Evolutionary conservation across 106 monocot genomes (phyloP).

Genomic region (Agapanthus africanus): DNA sequence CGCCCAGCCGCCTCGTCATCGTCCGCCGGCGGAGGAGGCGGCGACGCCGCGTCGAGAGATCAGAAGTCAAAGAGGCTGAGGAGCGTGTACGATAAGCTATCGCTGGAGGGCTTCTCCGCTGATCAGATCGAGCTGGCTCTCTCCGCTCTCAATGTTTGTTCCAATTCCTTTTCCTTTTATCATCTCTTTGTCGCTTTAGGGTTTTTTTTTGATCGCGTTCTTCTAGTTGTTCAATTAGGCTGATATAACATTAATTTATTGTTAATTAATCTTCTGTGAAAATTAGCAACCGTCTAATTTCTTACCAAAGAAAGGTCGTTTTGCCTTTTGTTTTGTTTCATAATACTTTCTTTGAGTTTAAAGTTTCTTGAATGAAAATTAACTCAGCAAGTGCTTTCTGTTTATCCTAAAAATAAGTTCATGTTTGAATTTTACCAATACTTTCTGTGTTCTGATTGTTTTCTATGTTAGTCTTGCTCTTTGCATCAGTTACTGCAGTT

Average conservation of each 20-base stretch:
- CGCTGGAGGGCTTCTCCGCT: constrained; percentile 73
- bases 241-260: too few species aligned
- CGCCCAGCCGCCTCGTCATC: constrained; percentile 18
- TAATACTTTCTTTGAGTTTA: not conserved
- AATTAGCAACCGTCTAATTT: too few species aligned
- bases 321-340: not conserved
- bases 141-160: constrained; percentile 47
- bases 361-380: too few species aligned
- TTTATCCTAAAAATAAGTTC: not conserved
- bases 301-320: too few species aligned
- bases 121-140: constrained; percentile 91
- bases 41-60: constrained; percentile 30
- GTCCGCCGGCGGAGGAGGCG: constrained; percentile 25
- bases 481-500: too few species aligned
- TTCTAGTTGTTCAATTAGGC: not conserved
- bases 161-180: not conserved
- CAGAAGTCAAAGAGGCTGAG: constrained; percentile 73
- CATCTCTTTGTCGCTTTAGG: not conserved
- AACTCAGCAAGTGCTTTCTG: not conserved
- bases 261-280: too few species aligned
- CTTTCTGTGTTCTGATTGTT: too few species aligned
- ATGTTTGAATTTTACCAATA: too few species aligned
- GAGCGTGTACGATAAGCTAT: constrained; percentile 76
- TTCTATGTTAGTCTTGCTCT: too few species aligned
- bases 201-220: not conserved